These are phyloP conservation scores for Trichosanthes cucumerina DNA, from an alignment of 306 rosid genomes.

Conservation along the genomic window DNA sequence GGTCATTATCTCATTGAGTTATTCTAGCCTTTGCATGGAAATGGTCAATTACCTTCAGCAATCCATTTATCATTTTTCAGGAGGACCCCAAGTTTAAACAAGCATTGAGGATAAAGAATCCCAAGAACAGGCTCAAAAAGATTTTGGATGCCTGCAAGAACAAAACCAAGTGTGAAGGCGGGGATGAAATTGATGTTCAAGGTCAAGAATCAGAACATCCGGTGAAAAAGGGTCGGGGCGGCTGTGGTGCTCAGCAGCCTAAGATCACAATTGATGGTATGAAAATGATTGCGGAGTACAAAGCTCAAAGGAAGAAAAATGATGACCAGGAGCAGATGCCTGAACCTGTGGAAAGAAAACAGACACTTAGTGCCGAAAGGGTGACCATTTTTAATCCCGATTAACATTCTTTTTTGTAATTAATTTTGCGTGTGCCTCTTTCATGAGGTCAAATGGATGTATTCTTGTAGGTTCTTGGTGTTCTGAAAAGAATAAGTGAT, in stretches of 20 bases:
- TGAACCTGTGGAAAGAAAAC: conserved; percentile 96
- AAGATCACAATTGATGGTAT: conserved; percentile 85
- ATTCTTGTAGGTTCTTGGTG: conserved; percentile 67
- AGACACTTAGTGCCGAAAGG: conserved; percentile 87
- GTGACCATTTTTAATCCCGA: conserved; percentile 22
- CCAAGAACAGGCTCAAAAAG: conserved; percentile 65
- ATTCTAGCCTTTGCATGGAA: neutral
- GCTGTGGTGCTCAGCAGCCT: conserved; percentile 99
- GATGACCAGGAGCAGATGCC: conserved; percentile 98
- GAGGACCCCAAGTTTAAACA: conserved; percentile 87
- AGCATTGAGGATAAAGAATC: conserved; percentile 74
- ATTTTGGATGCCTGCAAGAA: conserved; percentile 90
- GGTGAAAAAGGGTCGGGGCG: conserved; percentile 80
- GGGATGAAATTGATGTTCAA: conserved; percentile 77
- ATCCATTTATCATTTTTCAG: conserved; percentile 30
- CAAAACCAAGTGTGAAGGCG: conserved; percentile 91
- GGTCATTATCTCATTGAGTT: neutral
- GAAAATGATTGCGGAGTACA: conserved; percentile 86
- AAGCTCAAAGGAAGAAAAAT: conserved; percentile 80
- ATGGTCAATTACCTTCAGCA: neutral
- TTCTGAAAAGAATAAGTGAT: conserved; percentile 83
- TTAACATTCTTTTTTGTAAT: conserved; percentile 6
- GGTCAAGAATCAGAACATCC: conserved; percentile 63
- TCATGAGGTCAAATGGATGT: neutral
- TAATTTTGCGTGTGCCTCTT: neutral